phyloP scores from a whole-genome alignment of 2,329 filamentous ascomycete species.

The Emmonsia crescens region DNA sequence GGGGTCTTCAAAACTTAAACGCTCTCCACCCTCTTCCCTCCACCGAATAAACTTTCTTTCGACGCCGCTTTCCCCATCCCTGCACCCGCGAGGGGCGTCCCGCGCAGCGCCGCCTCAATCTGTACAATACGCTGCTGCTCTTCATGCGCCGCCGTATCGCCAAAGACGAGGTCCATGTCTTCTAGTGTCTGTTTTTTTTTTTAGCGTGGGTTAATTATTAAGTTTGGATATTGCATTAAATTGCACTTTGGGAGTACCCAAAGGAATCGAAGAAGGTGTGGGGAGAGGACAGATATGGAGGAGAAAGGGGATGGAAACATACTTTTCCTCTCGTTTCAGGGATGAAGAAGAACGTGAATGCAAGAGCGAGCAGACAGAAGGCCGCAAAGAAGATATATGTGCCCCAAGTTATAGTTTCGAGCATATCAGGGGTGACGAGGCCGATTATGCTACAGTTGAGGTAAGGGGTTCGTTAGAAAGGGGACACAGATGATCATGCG shows the following conservation, averaged over 20 bases:
- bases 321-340: conserved; percentile 29
- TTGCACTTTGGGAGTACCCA: too few species aligned
- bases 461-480: neutral
- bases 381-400: conserved; percentile 33
- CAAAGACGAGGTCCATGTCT: conserved; percentile 43
- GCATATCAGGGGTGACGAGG: conserved; percentile 29
- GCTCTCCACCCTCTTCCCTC: neutral
- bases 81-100: conserved; percentile 10
- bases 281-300: neutral
- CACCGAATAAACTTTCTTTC: neutral
- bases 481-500: neutral
- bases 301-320: neutral
- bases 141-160: conserved; percentile 28
- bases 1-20: neutral
- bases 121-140: conserved; percentile 29
- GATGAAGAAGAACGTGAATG: conserved; percentile 26
- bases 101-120: conserved; percentile 28
- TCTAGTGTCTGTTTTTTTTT: conserved; percentile 36
- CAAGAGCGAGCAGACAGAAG: conserved; percentile 26
- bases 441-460: conserved; percentile 22
- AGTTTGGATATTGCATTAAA: neutral
- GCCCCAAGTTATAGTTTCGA: conserved; percentile 26
- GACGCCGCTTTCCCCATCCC: conserved; percentile 9
- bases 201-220: neutral
- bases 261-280: neutral